These are phyloP conservation scores for Corrigiola litoralis DNA, from an alignment of 179 eudicot genomes.

Conservation along the genomic window DNA sequence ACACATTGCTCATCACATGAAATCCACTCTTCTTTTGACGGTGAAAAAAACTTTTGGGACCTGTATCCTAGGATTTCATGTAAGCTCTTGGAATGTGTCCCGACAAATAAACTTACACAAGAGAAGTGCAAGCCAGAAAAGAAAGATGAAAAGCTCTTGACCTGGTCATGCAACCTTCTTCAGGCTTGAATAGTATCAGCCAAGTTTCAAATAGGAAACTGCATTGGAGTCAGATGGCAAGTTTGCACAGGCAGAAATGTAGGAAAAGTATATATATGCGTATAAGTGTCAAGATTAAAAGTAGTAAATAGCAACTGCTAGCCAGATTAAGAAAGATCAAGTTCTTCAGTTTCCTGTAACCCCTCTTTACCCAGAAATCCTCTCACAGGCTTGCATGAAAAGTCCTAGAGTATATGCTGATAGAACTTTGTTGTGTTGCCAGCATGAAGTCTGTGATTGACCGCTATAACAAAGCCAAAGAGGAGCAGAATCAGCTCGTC, in stretches of 20 bases:
- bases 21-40: too few relatives aligned
- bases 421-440: slow-evolving; percentile 14
- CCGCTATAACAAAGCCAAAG: slow-evolving; percentile 34
- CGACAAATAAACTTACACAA: too few relatives aligned
- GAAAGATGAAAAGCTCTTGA: too few relatives aligned
- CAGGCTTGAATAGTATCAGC: too few relatives aligned
- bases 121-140: not conserved
- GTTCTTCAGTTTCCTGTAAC: not conserved
- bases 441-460: slow-evolving; percentile 40
- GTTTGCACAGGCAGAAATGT: not conserved
- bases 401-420: slow-evolving; percentile 5
- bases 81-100: too few relatives aligned
- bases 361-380: not conserved
- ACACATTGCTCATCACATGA: too few relatives aligned
- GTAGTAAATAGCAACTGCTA: not conserved
- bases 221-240: not conserved
- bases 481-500: slow-evolving; percentile 27
- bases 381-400: not conserved
- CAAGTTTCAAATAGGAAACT: not conserved
- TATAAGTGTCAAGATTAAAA: too few relatives aligned
- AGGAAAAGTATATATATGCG: not conserved
- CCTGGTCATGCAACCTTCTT: too few relatives aligned
- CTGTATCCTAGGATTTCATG: too few relatives aligned
- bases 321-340: not conserved
- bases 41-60: too few relatives aligned